Conservation (phyloP, 179 eudicot species). For the Amaranthus tricolor region DNA sequence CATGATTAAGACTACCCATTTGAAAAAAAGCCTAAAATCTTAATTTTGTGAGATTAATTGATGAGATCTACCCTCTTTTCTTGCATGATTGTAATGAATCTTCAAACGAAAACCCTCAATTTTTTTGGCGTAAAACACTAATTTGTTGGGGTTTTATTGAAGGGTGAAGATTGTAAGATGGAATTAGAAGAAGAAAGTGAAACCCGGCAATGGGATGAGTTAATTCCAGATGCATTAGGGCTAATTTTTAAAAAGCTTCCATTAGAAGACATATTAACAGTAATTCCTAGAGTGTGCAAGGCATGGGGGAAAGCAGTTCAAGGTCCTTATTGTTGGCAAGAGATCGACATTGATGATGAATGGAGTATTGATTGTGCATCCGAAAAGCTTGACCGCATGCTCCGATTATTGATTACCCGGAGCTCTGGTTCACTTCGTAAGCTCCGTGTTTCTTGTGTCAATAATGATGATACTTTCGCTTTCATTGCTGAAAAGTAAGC, state of each 20-base stretch:
- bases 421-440: slow-evolving; percentile 61
- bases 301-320: slow-evolving; percentile 62
- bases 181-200: slow-evolving; percentile 40
- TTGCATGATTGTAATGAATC: too few relatives aligned
- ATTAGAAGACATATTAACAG: slow-evolving; percentile 52
- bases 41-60: not conserved
- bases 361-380: slow-evolving; percentile 50
- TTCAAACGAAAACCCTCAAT: too few relatives aligned
- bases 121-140: not conserved
- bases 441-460: slow-evolving; percentile 58
- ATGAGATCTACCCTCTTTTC: too few relatives aligned
- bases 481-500: slow-evolving; percentile 76
- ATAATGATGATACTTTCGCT: slow-evolving; percentile 43
- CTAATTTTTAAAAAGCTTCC: slow-evolving; percentile 53
- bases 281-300: slow-evolving; percentile 71
- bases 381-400: slow-evolving; percentile 54
- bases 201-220: slow-evolving; percentile 58
- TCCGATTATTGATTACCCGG: slow-evolving; percentile 50
- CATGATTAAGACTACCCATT: slow-evolving; percentile 14
- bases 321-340: slow-evolving; percentile 86
- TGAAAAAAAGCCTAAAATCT: not conserved
- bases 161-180: slow-evolving; percentile 31
- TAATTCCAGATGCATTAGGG: slow-evolving; percentile 73
- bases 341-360: slow-evolving; percentile 67
- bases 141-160: slow-evolving; percentile 13